Conservation (phyloP, 495 filamentous ascomycete species). For the Podospora pseudopauciseta region DNA sequence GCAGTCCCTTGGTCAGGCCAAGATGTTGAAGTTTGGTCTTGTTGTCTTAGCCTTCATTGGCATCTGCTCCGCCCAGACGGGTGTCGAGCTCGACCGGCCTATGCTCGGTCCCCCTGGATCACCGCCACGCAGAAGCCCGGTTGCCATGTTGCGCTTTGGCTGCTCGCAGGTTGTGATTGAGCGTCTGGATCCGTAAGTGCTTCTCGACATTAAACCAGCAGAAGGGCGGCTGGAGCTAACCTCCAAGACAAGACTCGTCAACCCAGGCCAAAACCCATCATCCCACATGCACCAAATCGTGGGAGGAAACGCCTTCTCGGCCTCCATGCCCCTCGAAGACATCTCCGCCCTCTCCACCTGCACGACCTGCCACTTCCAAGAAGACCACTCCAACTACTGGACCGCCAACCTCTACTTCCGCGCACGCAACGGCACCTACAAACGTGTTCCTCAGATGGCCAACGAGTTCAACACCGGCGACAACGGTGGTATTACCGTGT, state of each 20-base stretch:
- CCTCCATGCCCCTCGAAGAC: constrained; percentile 25
- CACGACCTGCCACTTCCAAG: constrained; percentile 36
- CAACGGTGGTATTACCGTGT: constrained; percentile 43
- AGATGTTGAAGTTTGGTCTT: neutral
- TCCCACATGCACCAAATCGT: constrained; percentile 30
- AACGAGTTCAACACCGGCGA: constrained; percentile 20
- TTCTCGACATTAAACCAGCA: too few relatives aligned
- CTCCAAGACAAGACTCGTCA: constrained; percentile 19
- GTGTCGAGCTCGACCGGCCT: neutral
- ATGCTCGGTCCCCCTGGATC: neutral
- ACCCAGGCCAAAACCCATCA: constrained; percentile 22
- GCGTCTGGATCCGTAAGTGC: constrained; percentile 27
- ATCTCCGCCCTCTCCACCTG: constrained; percentile 28
- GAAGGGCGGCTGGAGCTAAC: too few relatives aligned
- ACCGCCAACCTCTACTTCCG: constrained; percentile 41
- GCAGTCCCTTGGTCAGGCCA: too few relatives aligned
- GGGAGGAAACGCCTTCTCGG: constrained; percentile 30
- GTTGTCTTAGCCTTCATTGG: neutral
- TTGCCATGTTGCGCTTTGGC: constrained; percentile 57
- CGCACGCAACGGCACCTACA: constrained; percentile 37
- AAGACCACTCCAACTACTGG: constrained; percentile 46
- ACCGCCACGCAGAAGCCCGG: neutral
- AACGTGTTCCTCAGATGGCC: constrained; percentile 32
- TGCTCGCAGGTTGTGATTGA: constrained; percentile 34
- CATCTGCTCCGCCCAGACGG: neutral